phyloP scores from a whole-genome alignment of 306 rosid species.

The Leucaena leucocephala region DNA sequence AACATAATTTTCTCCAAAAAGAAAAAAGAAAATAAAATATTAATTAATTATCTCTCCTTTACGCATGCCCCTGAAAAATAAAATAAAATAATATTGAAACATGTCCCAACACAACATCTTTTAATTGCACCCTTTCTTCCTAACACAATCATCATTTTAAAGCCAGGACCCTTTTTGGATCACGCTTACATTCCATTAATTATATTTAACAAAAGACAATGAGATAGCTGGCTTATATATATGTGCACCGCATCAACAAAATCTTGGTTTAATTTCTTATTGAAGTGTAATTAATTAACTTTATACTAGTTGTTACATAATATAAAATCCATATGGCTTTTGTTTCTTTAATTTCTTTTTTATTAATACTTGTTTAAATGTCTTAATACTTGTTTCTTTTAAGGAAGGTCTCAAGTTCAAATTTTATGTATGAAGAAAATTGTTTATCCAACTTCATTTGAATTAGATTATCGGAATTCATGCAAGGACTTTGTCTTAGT shows the following conservation, averaged over 20 bases:
- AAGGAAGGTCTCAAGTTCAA: too few relatives aligned
- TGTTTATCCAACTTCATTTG: too few relatives aligned
- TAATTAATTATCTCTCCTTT: conserved; percentile 35
- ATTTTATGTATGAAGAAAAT: too few relatives aligned
- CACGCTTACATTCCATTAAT: conserved; percentile 58
- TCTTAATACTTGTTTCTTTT: too few relatives aligned
- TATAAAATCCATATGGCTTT: too few relatives aligned
- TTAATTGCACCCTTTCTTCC: conserved; percentile 55
- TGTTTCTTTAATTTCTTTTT: too few relatives aligned
- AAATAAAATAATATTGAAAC: conserved; percentile 33
- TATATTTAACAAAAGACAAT: conserved; percentile 43
- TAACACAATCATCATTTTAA: conserved; percentile 56
- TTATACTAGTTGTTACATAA: neutral
- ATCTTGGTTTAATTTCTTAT: conserved; percentile 29
- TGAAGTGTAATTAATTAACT: neutral
- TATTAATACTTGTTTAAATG: too few relatives aligned
- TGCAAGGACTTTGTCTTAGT: too few relatives aligned
- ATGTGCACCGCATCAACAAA: conserved; percentile 31
- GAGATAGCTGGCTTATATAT: conserved; percentile 73
- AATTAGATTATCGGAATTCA: too few relatives aligned
- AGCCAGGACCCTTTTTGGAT: conserved; percentile 48
- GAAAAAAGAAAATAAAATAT: neutral
- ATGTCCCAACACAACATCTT: conserved; percentile 58
- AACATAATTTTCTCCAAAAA: conserved; percentile 19
- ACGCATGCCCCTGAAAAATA: conserved; percentile 75